phyloP scores from a whole-genome alignment of 2,329 filamentous ascomycete species.

The Canariomyces notabilis region DNA sequence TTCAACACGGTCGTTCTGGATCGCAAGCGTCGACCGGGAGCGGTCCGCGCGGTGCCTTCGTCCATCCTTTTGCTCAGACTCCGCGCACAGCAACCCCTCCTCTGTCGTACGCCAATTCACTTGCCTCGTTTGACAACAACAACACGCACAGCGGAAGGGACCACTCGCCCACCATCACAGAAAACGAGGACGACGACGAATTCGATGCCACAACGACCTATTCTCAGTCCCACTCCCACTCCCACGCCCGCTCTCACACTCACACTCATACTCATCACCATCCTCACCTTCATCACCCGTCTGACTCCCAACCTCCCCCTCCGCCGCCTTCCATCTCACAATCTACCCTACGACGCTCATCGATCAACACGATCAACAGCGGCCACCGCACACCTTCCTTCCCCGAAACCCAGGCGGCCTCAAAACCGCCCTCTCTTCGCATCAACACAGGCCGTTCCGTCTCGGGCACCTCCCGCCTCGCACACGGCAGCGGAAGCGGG shows the following conservation, averaged over 20 bases:
- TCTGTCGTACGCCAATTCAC: slow-evolving; percentile 53
- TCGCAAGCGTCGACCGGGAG: slow-evolving; percentile 40
- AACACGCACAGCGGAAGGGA: too few relatives aligned
- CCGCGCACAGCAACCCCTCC: slow-evolving; percentile 57
- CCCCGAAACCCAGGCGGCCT: slow-evolving; percentile 32
- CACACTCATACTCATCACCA: slow-evolving; percentile 25
- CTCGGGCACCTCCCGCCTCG: slow-evolving; percentile 34
- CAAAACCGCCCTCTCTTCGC: slow-evolving; percentile 31
- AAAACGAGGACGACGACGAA: slow-evolving; percentile 32
- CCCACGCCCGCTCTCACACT: slow-evolving; percentile 18
- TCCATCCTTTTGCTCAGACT: slow-evolving; percentile 62
- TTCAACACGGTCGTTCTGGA: slow-evolving; percentile 53
- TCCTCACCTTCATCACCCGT: slow-evolving; percentile 17
- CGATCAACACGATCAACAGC: too few relatives aligned
- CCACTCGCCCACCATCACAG: slow-evolving; percentile 52
- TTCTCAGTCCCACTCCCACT: slow-evolving; percentile 17
- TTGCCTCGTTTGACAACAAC: slow-evolving; percentile 49
- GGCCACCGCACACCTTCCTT: slow-evolving; percentile 38
- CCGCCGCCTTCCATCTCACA: slow-evolving; percentile 25
- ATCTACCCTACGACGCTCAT: slow-evolving; percentile 33
- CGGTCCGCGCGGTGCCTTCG: slow-evolving; percentile 45
- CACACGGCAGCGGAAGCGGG: slow-evolving; percentile 31
- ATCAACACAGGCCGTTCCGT: slow-evolving; percentile 32
- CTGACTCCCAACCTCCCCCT: slow-evolving; percentile 28
- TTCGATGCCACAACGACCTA: slow-evolving; percentile 9